Evolutionary conservation across 768 basidiomycete species (phyloP).

Genomic region (Russula virescens): DNA sequence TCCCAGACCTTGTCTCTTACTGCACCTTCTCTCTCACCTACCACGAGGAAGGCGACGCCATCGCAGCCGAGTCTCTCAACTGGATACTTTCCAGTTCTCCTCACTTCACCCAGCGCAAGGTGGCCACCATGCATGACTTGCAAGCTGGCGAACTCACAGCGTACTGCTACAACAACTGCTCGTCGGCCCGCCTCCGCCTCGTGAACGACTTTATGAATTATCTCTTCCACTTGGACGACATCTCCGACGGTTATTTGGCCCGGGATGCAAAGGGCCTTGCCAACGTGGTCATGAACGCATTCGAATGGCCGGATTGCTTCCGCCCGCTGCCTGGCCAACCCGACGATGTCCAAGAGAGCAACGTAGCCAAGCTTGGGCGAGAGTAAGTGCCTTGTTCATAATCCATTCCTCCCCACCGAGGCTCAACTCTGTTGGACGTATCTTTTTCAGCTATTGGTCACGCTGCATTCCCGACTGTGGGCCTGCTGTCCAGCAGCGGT

Average conservation of each 20-base stretch:
- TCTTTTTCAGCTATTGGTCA: slow-evolving; percentile 54
- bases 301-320: slow-evolving; percentile 59
- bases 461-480: slow-evolving; percentile 59
- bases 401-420: not conserved
- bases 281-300: slow-evolving; percentile 62
- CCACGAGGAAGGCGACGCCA: too few relatives aligned
- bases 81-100: slow-evolving; percentile 58
- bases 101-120: slow-evolving; percentile 48
- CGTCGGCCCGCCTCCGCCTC: slow-evolving; percentile 56
- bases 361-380: slow-evolving; percentile 64
- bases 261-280: too few relatives aligned
- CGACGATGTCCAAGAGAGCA: slow-evolving; percentile 31
- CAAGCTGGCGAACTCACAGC: slow-evolving; percentile 61
- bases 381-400: slow-evolving; percentile 39
- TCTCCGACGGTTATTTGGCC: slow-evolving; percentile 70
- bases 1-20: too few relatives aligned
- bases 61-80: too few relatives aligned
- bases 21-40: too few relatives aligned
- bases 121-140: slow-evolving; percentile 59
- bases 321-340: slow-evolving; percentile 29
- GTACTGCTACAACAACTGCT: too few relatives aligned
- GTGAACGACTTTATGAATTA: slow-evolving; percentile 75
- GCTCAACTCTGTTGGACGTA: slow-evolving; percentile 20
- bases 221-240: slow-evolving; percentile 73
- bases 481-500: slow-evolving; percentile 61